phyloP scores from a whole-genome alignment of 106 monocot genomes.

The Acanthochlamys bracteata region DNA sequence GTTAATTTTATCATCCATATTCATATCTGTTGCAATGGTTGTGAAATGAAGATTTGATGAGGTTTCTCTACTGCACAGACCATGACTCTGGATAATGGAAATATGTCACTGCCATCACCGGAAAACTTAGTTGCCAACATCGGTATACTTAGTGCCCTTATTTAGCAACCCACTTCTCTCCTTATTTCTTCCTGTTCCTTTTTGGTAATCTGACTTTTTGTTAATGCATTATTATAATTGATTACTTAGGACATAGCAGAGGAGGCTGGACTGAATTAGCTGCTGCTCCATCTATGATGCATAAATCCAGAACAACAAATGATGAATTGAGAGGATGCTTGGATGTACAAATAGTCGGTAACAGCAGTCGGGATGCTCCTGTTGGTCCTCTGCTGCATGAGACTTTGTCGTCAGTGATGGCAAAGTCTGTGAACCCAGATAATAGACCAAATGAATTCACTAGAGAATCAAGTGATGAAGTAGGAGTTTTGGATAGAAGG shows the following conservation, averaged over 20 bases:
- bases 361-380: background rate
- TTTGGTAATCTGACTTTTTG: background rate
- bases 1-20: too few species aligned
- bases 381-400: too few species aligned
- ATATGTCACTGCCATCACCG: background rate
- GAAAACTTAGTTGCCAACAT: background rate
- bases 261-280: background rate
- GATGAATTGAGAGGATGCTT: background rate
- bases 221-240: background rate
- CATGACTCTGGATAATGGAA: background rate
- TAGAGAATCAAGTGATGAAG: background rate
- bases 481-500: background rate
- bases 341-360: background rate
- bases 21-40: too few species aligned
- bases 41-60: background rate
- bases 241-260: background rate
- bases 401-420: too few species aligned
- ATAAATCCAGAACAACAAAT: background rate
- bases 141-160: background rate
- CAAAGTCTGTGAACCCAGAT: background rate
- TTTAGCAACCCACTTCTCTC: too few species aligned
- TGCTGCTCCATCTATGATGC: background rate
- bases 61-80: background rate
- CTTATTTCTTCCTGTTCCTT: background rate
- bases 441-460: background rate